Evolutionary conservation across 139 green algal genomes (phyloP), one percentile per base, ranked within the genome.

Genomic region (Haematococcus lacustris): DNA sequence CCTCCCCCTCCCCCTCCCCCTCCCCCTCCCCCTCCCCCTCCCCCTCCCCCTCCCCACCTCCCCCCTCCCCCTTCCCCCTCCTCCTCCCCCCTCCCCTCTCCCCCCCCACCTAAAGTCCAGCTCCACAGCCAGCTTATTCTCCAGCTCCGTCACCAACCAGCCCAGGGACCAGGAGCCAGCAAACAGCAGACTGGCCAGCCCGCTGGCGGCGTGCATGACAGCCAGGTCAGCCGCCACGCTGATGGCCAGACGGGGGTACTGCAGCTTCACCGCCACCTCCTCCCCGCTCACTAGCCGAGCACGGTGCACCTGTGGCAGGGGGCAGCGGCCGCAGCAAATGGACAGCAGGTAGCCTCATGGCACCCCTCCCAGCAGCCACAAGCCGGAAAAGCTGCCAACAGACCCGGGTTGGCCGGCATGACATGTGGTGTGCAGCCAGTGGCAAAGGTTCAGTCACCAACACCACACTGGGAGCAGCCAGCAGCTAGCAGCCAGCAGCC

Each of bases 241-340:
- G 17, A 57, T 40, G 7, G 80, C 63, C 47, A 96, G 82, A 9
- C 89, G 90, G 0, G 85, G 82, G 80, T 89, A 87, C 81, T 92
- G 88, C 66, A 96, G 77, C 79, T 96, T 96, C 1, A 95, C 89
- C 1, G 90, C 90, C 37, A 95, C 91, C 34, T 83, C 64, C 17
- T 74, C 38, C 9, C 90, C 89, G 57, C 43, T 78, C 35, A 80
- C 73, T 51, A 90, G 65, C 59, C 68, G 28, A 2, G 90, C 90
- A 25, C 80, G 78, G 80, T 94, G 89, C 38, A 93, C 86, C 78
- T 89, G 82, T 6, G 21, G 59, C 59, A 33, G 6, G 17, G 28
- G 6, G 23, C 5, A 21, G 4, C 5, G 6, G 62, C 32, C 34
- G 32, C 5, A 21, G 62, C 32, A 28, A 6, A 33, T 68, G 34